Evolutionary conservation across 2,329 filamentous ascomycete genomes (phyloP), one percentile per base, ranked within the genome.

Genomic region (Hymenoscyphus infarciens): DNA sequence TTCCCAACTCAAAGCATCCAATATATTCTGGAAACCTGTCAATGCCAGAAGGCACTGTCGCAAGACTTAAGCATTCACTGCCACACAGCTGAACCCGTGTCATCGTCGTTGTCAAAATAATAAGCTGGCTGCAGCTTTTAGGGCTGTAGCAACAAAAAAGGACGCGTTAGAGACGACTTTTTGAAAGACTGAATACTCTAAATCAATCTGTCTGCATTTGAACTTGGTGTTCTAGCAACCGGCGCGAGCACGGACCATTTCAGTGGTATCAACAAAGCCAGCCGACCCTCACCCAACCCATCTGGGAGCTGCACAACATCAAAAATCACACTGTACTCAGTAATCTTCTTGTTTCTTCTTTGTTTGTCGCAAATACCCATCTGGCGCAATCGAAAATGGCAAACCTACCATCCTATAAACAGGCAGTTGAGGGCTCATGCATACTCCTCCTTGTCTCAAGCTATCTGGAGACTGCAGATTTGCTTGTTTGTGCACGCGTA

Each of bases 351-450:
- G 45, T 13, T 38, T 22, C 19, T 25, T 49, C n/a, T 6, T 19
- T 49, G 16, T 10, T 25, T 49, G 42, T 8, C 42, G 19, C 10
- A 35, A 49, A 5, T 49, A 5, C 3, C 3, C 16, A 22, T 19
- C 42, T 25, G 3, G 45, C 5, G 2, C 10, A 52, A 52, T 52
- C 13, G 19, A 52, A 52, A 52, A 60, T 60, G 58, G 29, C 58
- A 3, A n/a, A 54, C 13, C 66, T 70, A n/a, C 70, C 70, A 22
- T 60, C 65, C 0, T 72, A 71, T 54, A 56, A 66, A 57, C 60
- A 68, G 8, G 65, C 64, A 16, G 54, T 63, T 16, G 25, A 33
- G n/a, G 52, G 56, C 1, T 63, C 53, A 31, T 39, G 62, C 22
- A 29, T 61, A 7, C 60, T 57, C 35, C n/a, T 49, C 3, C 35